Evolutionary conservation across 148 eudicot species (phyloP).

Genomic region (Polygonum maritimum): DNA sequence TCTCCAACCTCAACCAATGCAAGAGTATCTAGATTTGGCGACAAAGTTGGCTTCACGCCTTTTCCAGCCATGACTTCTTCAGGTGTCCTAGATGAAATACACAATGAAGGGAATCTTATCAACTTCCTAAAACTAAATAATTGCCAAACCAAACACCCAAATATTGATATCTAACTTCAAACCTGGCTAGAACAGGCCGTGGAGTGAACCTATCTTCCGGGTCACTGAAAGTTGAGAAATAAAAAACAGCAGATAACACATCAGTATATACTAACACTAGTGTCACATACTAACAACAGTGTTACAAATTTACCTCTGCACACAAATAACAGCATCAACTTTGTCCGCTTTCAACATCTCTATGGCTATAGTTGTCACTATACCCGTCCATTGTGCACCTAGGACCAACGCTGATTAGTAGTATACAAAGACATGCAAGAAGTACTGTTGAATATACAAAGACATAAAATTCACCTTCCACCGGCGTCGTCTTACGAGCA

Average conservation of each 20-base stretch:
- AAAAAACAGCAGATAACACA: conserved; percentile 3
- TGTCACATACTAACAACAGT: not conserved
- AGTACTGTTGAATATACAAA: not conserved
- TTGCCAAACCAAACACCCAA: not conserved
- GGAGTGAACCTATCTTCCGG: conserved; percentile 88
- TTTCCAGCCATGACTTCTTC: conserved; percentile 92
- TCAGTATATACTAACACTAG: not conserved
- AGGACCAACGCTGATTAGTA: not conserved
- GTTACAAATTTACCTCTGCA: conserved; percentile 60
- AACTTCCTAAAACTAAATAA: not conserved
- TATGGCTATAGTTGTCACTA: conserved; percentile 92
- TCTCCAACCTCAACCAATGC: conserved; percentile 76
- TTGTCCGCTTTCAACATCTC: conserved; percentile 87
- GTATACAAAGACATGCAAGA: not conserved
- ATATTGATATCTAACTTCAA: conserved; percentile 1
- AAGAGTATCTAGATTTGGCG: conserved; percentile 91
- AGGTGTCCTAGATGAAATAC: conserved; percentile 60
- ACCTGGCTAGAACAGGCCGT: conserved; percentile 94
- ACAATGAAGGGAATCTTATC: not conserved
- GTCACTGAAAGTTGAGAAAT: conserved; percentile 38
- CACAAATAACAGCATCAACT: conserved; percentile 96
- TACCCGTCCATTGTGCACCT: conserved; percentile 99
- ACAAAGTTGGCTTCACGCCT: conserved; percentile 97
- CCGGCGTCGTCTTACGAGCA: conserved; percentile 81
- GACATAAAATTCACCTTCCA: conserved; percentile 43